Percentiles rank a stretch among this genome's conserved stretches.
These are phyloP conservation scores for Penstemon davidsonii DNA, from an alignment of 257 asterid genomes.

Conservation along the genomic window DNA sequence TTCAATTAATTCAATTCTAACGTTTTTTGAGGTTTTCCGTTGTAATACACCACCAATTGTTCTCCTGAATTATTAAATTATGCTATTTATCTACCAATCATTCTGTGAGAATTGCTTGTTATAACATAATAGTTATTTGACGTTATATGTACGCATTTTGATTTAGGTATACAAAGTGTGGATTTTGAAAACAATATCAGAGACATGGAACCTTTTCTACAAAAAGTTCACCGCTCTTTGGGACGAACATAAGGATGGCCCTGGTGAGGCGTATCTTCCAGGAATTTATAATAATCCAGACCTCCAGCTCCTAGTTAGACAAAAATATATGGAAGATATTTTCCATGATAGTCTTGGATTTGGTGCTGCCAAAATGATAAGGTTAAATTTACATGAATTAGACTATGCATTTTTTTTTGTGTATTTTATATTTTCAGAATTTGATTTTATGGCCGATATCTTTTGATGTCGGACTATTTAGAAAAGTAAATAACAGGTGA, in stretches of 20 bases:
- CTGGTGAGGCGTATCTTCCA: conserved; percentile 96
- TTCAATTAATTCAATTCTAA: not conserved
- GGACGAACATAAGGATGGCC: conserved; percentile 85
- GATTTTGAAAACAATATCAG: conserved; percentile 79
- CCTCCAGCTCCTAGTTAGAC: conserved; percentile 53
- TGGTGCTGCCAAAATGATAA: conserved; percentile 97
- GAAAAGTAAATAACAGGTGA: not conserved
- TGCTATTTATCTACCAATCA: not conserved
- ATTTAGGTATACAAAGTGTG: conserved; percentile 71
- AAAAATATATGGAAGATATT: conserved; percentile 71
- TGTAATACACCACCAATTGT: too few relatives aligned
- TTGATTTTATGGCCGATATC: not conserved
- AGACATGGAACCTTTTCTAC: conserved; percentile 86
- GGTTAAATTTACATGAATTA: conserved; percentile 41
- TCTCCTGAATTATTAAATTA: not conserved
- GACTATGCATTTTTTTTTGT: not conserved
- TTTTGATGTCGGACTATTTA: not conserved
- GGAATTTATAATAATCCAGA: conserved; percentile 70
- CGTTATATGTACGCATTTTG: not conserved
- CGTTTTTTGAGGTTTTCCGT: not conserved
- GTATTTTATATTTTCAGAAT: not conserved
- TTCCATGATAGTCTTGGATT: conserved; percentile 89
- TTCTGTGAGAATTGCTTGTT: not conserved
- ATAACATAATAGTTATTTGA: not conserved
- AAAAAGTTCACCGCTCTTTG: conserved; percentile 77